These are phyloP conservation scores for Pterocarpus macrocarpus DNA, from an alignment of 306 rosid genomes.

Conservation along the genomic window DNA sequence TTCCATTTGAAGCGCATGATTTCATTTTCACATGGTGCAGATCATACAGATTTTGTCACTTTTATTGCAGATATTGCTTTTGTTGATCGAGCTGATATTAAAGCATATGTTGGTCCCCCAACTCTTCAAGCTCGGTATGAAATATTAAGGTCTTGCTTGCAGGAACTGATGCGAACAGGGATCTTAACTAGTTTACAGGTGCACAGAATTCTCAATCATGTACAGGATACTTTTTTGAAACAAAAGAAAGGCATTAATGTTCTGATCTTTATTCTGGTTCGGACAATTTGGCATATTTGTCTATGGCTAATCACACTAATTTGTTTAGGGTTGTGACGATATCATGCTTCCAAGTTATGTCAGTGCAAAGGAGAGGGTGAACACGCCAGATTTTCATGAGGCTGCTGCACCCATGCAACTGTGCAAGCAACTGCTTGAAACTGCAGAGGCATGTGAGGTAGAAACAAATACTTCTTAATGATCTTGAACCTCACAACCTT, in stretches of 20 bases:
- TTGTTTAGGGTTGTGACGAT: conserved; percentile 64
- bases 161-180: conserved; percentile 78
- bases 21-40: conserved; percentile 39
- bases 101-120: conserved; percentile 99
- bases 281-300: conserved; percentile 38
- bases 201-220: conserved; percentile 38
- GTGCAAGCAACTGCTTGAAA: conserved; percentile 69
- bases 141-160: conserved; percentile 86
- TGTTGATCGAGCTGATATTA: conserved; percentile 98
- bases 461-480: conserved; percentile 40
- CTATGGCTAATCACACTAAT: conserved; percentile 45
- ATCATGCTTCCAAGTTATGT: conserved; percentile 65
- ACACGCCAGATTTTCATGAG: conserved; percentile 54
- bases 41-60: conserved; percentile 43
- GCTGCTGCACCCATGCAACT: conserved; percentile 54
- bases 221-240: conserved; percentile 2
- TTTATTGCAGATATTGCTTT: conserved; percentile 87
- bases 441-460: conserved; percentile 96
- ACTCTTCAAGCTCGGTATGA: conserved; percentile 94
- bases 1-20: conserved; percentile 39
- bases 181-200: conserved; percentile 75
- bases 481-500: conserved; percentile 28
- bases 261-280: conserved; percentile 10
- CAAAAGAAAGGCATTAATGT: conserved; percentile 1
- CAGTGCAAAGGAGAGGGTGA: conserved; percentile 70